Evolutionary conservation across 768 basidiomycete species (phyloP), one percentile per base, ranked within the genome.

Genomic region (Phallus indusiatus): DNA sequence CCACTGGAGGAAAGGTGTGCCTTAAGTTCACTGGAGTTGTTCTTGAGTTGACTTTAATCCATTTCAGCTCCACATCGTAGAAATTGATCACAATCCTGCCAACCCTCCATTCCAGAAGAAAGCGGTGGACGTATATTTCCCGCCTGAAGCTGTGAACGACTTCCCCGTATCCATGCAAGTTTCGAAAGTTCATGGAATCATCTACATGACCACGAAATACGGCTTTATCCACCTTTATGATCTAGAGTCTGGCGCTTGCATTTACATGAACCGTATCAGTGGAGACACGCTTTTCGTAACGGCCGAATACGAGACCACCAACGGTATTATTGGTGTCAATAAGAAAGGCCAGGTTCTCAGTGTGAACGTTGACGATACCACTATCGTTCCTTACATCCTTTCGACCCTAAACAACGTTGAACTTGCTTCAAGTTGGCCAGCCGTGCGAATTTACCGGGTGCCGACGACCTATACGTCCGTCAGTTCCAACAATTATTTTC

Each of bases 141-240:
- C 96, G 55, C 86, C 94, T 1, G 96, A 99, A 71, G 96, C 96
- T 6, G 88, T 86, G 54, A 97, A 94, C 69, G 96, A 99, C 69
- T 99, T 99, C 79, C 96, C 96, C 17, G 96, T 99, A 28, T 92
- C 96, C 28, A 98, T 99, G 93, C 96, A 99, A 70, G 92, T 98
- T 36, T 98, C 96, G 46, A 85, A 88, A 72, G 90, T 91, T 71
- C 94, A 96, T 72, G 95, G 96, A 36, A 92, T 99, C 72, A 77
- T 96, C 67, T 99, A 94, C 75, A 81, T 99, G 59, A 91, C 97
- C 69, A 98, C 96, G 58, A 99, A 99, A 72, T 98, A 92, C 70
- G 96, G 96, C 47, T 99, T 99, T 76, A 98, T 99, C 68, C 96
- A 98, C 72, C 81, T 99, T 14, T 99, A 99, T 73, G 96, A 99